Base-by-base conservation (phyloP, 2,329 filamentous ascomycete species). In the Berkeleyomyces basicola region DNA sequence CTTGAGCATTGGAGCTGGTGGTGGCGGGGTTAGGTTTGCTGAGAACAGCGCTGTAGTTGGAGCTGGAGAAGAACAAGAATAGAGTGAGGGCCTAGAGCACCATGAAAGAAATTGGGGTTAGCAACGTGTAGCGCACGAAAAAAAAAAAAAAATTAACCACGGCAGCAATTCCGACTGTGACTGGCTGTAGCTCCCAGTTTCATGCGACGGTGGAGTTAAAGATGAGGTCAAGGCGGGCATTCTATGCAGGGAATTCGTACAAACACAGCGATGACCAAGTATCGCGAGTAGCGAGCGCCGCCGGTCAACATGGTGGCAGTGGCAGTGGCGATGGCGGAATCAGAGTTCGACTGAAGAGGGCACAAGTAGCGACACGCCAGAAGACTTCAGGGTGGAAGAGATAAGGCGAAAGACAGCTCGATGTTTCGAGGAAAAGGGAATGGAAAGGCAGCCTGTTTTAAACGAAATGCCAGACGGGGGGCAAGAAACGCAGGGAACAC, bases 261-360 rank as follows among this genome's bases (percentile, higher is more conserved):
- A 71, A 95, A 86, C 71, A 90, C 81, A 65, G 90, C 88, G 70
- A 95, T 84, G 71, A 93, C 79, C 72, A 96, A 79, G 74, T 85
- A 86, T 79, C 83, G 82, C 79, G 85, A 76, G 70, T 90, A 89
- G 75, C 87, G 85, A 74, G 85, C 83, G 68, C 82, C 84, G 72
- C 84, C 84, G 65, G 84, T 81, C 75, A 80, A 82, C 70, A 67
- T 76, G 70, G 68, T 67, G 65, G 53, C 47, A 53, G 33, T 49
- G 51, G 23, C 23, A 23, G 23, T 23, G 47, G 59, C 31, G 51
- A 16, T 43, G 31, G 23, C 59, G 49, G 40, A 42, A 43, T 47
- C 9, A 37, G 33, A 40, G 40, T 43, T 44, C 14, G 40, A 59
- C 51, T 36, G 39, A 37, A 23, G 42, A 36, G 40, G 14, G n/a